Evolutionary conservation across 805 yeast genomes (phyloP).

Genomic region (Monosporozyma unispora): DNA sequence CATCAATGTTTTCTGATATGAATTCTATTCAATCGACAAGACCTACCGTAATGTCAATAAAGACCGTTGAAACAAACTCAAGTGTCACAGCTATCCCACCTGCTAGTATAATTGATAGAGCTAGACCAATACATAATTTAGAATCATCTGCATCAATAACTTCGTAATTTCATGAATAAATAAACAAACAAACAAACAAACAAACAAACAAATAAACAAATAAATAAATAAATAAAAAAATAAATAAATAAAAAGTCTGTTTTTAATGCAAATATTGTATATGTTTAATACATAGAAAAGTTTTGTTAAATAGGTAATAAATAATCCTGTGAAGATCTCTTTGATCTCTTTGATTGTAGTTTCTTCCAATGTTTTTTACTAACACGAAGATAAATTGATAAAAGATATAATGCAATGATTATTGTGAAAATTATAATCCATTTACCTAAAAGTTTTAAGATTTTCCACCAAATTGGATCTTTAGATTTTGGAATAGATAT

Average conservation of each 20-base stretch:
- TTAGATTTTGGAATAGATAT: not conserved
- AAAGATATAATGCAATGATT: conserved; percentile 12
- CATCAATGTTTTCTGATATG: conserved; percentile 30
- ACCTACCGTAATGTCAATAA: conserved; percentile 29
- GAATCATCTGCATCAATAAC: conserved; percentile 12
- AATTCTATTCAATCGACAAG: conserved; percentile 31
- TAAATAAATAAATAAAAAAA: conserved; percentile 9
- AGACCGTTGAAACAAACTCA: conserved; percentile 44
- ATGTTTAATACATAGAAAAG: too few relatives aligned
- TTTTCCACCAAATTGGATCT: not conserved
- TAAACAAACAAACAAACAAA: conserved; percentile 15
- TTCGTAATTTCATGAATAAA: conserved; percentile 16
- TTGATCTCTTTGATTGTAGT: not conserved
- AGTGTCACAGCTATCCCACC: conserved; percentile 66
- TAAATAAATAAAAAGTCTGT: conserved; percentile 9
- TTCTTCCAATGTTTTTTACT: conserved; percentile 13
- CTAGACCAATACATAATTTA: conserved; percentile 12
- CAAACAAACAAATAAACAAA: conserved; percentile 1
- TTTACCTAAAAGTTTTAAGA: not conserved
- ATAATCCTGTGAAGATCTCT: not conserved
- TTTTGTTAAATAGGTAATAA: not conserved
- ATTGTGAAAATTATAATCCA: conserved; percentile 4
- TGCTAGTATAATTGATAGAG: conserved; percentile 57
- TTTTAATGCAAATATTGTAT: not conserved
- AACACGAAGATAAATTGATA: conserved; percentile 23